Base-by-base conservation (phyloP, 345 rosid species). In the Psidium friedrichsthalianum region DNA sequence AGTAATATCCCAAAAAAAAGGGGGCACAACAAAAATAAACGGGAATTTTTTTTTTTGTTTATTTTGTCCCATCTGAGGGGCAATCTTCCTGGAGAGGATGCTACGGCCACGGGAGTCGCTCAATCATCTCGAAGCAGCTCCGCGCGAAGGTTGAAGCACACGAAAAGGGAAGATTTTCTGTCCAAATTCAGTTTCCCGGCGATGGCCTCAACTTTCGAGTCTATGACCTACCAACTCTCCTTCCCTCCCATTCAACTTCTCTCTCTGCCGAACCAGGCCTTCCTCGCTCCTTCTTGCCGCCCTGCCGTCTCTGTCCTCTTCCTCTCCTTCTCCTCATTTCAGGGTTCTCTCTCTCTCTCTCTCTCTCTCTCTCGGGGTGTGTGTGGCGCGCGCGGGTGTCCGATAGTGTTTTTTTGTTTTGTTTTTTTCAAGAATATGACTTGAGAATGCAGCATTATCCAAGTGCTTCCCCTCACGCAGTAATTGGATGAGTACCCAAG, bases 291-390 rank as follows among this genome's bases (percentile, higher is more conserved):
- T 44, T 44, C 92, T 90, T 52, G 83, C 93, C 29, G 88, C 91
- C 74, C 32, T 91, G 20, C 89, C 95, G 83, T 88, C 95, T 49
- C 84, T 74, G 61, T 88, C 95, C 15, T 91, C 95, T 40, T 69
- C 86, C 55, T 32, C 89, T 85, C 90, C 36, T 36, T 36, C 36
- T 36, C 36, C 36, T 36, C 36, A 36, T 36, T 36, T 36, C 36
- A 36, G 36, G 36, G 36, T 36, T 36, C 36, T 36, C 36, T 36
- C 36, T 36, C 36, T 36, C 36, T 36, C n/a, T n/a, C n/a, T n/a
- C n/a, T n/a, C n/a, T n/a, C n/a, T n/a, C n/a, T n/a, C n/a, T n/a
- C n/a, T n/a, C n/a, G n/a, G n/a, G n/a, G n/a, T n/a, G n/a, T n/a
- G n/a, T n/a, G n/a, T n/a, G n/a, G n/a, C n/a, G n/a, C n/a, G n/a